A percentile compares a stretch with the other conserved stretches of the same genome.
These are phyloP conservation scores for Sherardia arvensis DNA, from an alignment of 257 asterid species.

Conservation along the genomic window DNA sequence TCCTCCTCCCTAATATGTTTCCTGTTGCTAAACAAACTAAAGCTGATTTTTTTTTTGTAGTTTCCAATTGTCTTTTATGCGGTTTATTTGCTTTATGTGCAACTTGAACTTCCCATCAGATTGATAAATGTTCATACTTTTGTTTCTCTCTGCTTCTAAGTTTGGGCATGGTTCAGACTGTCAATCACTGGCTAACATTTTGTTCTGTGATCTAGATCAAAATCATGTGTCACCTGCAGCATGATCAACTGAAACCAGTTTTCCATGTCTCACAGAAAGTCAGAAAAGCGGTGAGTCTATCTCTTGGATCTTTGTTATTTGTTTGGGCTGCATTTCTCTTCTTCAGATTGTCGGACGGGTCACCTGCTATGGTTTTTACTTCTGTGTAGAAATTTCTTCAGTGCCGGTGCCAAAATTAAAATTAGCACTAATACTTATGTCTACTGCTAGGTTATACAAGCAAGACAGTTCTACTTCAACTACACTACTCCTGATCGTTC, in stretches of 20 bases:
- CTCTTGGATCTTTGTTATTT: neutral
- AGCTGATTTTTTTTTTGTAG: neutral
- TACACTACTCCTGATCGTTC: conserved; percentile 88
- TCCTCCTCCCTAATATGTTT: neutral
- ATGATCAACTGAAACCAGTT: conserved; percentile 84
- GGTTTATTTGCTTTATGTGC: neutral
- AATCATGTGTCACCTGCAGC: conserved; percentile 87
- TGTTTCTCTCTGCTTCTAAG: neutral
- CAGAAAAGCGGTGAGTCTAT: conserved; percentile 75
- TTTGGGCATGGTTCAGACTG: neutral
- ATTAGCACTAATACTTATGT: neutral
- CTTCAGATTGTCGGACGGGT: neutral
- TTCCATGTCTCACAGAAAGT: conserved; percentile 89
- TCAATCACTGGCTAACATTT: conserved; percentile 8
- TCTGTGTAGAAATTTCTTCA: neutral
- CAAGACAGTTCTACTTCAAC: conserved; percentile 79
- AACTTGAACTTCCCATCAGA: neutral
- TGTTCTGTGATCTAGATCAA: conserved; percentile 45
- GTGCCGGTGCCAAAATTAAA: neutral
- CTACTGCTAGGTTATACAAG: conserved; percentile 55
- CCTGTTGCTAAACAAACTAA: neutral
- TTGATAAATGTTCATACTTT: too few relatives aligned
- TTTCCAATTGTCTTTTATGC: neutral
- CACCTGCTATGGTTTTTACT: neutral
- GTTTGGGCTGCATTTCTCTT: neutral